These are phyloP conservation scores for Fusarium domesticum DNA, from an alignment of 2,329 filamentous ascomycete genomes.

Conservation along the genomic window DNA sequence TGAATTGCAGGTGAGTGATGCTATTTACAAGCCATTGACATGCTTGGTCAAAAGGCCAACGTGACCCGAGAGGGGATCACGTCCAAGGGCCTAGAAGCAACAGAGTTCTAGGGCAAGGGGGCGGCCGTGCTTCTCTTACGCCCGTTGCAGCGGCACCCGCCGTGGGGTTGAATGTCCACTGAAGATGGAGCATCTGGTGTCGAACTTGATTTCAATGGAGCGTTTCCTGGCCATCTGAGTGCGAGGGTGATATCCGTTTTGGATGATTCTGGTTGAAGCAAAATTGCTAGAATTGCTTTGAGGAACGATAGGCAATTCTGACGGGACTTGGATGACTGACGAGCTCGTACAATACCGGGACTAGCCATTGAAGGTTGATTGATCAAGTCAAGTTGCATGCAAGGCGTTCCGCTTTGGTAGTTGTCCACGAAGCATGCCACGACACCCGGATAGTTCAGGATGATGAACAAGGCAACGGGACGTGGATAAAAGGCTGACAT, in stretches of 20 bases:
- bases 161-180: constrained; percentile 24
- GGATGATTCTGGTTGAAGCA: too few relatives aligned
- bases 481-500: too few relatives aligned
- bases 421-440: too few relatives aligned
- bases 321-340: neutral
- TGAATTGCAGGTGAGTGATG: constrained; percentile 20
- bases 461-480: too few relatives aligned
- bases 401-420: too few relatives aligned
- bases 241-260: constrained; percentile 15
- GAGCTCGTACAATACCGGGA: neutral
- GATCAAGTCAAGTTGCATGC: too few relatives aligned
- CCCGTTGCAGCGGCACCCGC: constrained; percentile 20
- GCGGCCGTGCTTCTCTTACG: constrained; percentile 11
- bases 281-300: neutral
- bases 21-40: constrained; percentile 19
- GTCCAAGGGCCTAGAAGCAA: neutral
- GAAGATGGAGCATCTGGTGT: constrained; percentile 13
- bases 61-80: too few relatives aligned
- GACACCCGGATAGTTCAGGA: too few relatives aligned
- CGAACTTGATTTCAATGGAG: constrained; percentile 3
- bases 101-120: constrained; percentile 6
- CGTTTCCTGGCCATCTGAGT: constrained; percentile 11
- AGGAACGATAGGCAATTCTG: neutral
- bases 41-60: too few relatives aligned
- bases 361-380: neutral